These are phyloP conservation scores for Hygrophila difformis DNA, from an alignment of 257 asterid species.

Conservation along the genomic window DNA sequence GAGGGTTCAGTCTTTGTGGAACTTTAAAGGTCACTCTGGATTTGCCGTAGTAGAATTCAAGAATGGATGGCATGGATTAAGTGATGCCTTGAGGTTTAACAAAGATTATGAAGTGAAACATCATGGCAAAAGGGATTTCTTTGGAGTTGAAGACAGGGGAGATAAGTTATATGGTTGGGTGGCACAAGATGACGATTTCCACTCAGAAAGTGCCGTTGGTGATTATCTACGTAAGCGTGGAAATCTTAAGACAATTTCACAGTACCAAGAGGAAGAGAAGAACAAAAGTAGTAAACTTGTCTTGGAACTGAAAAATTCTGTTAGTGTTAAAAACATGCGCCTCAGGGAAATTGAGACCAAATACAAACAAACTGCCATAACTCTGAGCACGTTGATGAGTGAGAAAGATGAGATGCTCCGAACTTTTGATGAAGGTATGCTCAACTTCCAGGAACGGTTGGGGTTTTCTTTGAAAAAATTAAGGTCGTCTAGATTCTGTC, in stretches of 20 bases:
- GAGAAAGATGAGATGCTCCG: constrained; percentile 72
- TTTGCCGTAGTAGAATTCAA: constrained; percentile 71
- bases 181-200: constrained; percentile 83
- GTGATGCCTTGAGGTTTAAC: constrained; percentile 72
- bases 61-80: constrained; percentile 80
- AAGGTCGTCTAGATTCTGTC: constrained; percentile 17
- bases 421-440: constrained; percentile 66
- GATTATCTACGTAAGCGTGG: constrained; percentile 80
- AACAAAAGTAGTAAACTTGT: constrained; percentile 66
- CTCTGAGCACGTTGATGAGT: constrained; percentile 36
- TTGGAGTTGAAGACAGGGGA: constrained; percentile 27
- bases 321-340: constrained; percentile 65
- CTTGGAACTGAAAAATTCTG: constrained; percentile 47
- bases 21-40: constrained; percentile 70
- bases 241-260: constrained; percentile 64
- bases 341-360: constrained; percentile 57
- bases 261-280: constrained; percentile 75
- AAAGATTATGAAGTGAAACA: constrained; percentile 52
- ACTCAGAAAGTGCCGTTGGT: constrained; percentile 43
- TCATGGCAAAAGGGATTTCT: constrained; percentile 72
- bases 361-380: constrained; percentile 55
- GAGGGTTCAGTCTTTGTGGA: constrained; percentile 78
- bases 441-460: constrained; percentile 15
- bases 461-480: constrained; percentile 1
- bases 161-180: constrained; percentile 72